Evolutionary conservation across 2,329 filamentous ascomycete species (phyloP).

Genomic region (Colletotrichum musicola): DNA sequence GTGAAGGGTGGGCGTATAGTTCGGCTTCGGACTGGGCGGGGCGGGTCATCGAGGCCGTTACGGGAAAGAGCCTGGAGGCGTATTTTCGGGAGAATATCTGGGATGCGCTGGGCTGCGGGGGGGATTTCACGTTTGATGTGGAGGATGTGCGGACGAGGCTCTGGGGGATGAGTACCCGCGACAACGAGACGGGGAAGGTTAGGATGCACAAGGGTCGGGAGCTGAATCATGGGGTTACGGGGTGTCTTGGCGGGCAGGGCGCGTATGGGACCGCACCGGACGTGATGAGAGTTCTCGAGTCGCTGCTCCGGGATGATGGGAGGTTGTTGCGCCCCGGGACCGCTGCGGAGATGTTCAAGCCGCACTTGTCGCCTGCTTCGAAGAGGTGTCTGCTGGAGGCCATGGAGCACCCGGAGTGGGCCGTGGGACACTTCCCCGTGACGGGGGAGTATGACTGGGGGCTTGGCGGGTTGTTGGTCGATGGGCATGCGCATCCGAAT

Average conservation of each 20-base stretch:
- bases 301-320: slow-evolving; percentile 62
- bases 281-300: slow-evolving; percentile 59
- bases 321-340: slow-evolving; percentile 58
- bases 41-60: slow-evolving; percentile 61
- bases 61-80: slow-evolving; percentile 56
- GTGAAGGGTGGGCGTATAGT: slow-evolving; percentile 63
- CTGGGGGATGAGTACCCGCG: slow-evolving; percentile 40
- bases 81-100: slow-evolving; percentile 60
- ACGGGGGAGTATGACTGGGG: slow-evolving; percentile 55
- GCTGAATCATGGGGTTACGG: slow-evolving; percentile 38
- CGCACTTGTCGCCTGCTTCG: slow-evolving; percentile 53
- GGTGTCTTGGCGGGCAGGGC: slow-evolving; percentile 52
- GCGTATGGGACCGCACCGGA: slow-evolving; percentile 51
- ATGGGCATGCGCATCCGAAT: slow-evolving; percentile 51
- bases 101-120: slow-evolving; percentile 32
- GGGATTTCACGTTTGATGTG: slow-evolving; percentile 34
- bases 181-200: slow-evolving; percentile 33
- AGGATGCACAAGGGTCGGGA: slow-evolving; percentile 14
- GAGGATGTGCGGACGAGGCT: slow-evolving; percentile 1
- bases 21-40: slow-evolving; percentile 66
- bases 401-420: slow-evolving; percentile 45
- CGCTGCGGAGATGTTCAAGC: slow-evolving; percentile 59
- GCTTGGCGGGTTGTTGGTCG: slow-evolving; percentile 56
- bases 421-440: slow-evolving; percentile 46
- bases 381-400: slow-evolving; percentile 42